phyloP scores from a whole-genome alignment of 306 rosid species.

The Castanea mollissima region DNA sequence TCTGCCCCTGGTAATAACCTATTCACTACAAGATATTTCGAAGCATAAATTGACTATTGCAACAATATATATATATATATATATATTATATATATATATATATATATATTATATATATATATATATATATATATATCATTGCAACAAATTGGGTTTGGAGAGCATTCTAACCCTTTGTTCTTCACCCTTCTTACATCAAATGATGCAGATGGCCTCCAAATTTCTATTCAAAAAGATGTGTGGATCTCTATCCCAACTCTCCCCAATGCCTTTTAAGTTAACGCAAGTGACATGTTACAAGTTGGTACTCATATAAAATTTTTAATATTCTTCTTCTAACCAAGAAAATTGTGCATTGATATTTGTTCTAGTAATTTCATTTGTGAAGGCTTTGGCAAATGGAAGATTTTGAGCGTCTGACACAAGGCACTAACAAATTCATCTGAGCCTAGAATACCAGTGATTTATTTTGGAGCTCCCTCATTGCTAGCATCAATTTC shows the following conservation, averaged over 20 bases:
- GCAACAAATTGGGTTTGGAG: conserved; percentile 52
- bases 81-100: too few species aligned
- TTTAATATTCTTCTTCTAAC: background rate
- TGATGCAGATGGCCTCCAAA: conserved; percentile 72
- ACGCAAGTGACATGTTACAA: conserved; percentile 70
- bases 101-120: too few species aligned
- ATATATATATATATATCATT: too few species aligned
- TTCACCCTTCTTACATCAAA: conserved; percentile 68
- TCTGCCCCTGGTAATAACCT: too few species aligned
- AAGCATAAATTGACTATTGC: too few species aligned
- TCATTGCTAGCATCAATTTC: conserved; percentile 36
- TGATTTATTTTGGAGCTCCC: conserved; percentile 71
- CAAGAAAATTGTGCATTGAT: background rate
- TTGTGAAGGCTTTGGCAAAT: conserved; percentile 66
- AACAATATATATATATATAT: too few species aligned
- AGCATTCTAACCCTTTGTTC: conserved; percentile 82
- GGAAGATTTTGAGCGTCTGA: conserved; percentile 68
- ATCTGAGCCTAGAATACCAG: conserved; percentile 47
- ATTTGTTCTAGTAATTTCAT: background rate
- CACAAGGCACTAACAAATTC: conserved; percentile 13
- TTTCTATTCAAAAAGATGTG: conserved; percentile 43
- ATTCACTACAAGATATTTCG: too few species aligned
- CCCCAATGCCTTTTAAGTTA: conserved; percentile 65
- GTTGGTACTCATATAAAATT: conserved; percentile 16
- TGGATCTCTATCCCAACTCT: conserved; percentile 71